Base-by-base conservation (phyloP, 768 basidiomycete genomes). In the Russula brevipes region DNA sequence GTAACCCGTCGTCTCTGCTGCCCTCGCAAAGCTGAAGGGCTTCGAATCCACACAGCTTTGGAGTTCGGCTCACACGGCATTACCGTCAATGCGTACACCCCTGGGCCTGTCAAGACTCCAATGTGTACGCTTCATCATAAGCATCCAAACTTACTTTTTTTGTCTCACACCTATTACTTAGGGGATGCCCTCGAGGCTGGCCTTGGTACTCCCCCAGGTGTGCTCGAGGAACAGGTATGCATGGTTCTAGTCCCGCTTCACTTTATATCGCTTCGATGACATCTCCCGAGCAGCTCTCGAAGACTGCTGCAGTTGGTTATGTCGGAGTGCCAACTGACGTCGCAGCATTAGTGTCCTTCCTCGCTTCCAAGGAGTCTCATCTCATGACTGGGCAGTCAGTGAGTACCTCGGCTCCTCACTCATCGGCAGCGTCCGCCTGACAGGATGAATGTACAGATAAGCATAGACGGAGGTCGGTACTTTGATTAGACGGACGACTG, bases 281-380 rank as follows among this genome's bases (percentile, higher is more conserved):
- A 45, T 52, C n/a, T 24, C 17, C 3, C 5, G 24, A 14, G n/a
- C 30, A 67, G 66, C 57, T 66, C 38, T 39, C 64, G 14, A 38
- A 69, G 47, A 10, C 39, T 46, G 61, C 67, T 0, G 68, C 71
- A 16, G 62, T 70, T 14, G 68, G 70, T 5, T 50, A 60, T 24
- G 60, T 71, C 54, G 69, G 70, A 17, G 64, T 58, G 8, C 62
- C 73, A 0, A 49, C 63, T 7, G 69, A 76, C 45, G 63, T 76
- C 36, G 73, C 75, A 1, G 57, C 56, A 7, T 36, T 76, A 5
- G 75, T 76, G 1, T 72, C 74, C 8, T 76, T 73, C 67, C 67
- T 76, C 35, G 75, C 72, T 6, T 70, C 72, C 10, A 68, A 70
- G 46, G 68, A 73, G n/a, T 69, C 75, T 3, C 44, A 57, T 11